Evolutionary conservation across 306 rosid genomes (phyloP).

Genomic region (Fragaria ananassa): DNA sequence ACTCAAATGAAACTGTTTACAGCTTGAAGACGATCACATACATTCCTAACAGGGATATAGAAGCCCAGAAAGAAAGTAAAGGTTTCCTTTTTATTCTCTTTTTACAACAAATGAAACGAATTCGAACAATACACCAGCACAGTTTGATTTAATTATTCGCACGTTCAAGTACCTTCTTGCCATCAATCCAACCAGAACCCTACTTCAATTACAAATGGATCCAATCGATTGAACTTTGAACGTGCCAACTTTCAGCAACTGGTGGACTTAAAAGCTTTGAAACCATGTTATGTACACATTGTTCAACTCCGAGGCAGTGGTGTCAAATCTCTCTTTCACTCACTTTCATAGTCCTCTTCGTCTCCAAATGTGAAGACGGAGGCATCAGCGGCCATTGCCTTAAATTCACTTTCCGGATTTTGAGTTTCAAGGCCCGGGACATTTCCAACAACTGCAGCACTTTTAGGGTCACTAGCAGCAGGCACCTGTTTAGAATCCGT

Average conservation of each 20-base stretch:
- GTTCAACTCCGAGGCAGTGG: constrained; percentile 8
- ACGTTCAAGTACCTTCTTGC: constrained; percentile 6
- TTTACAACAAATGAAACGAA: constrained; percentile 21
- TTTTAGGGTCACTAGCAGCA: constrained; percentile 43
- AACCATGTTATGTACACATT: constrained; percentile 62
- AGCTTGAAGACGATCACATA: not conserved
- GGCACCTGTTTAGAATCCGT: constrained; percentile 31
- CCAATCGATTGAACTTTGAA: constrained; percentile 7
- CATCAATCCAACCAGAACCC: constrained; percentile 22
- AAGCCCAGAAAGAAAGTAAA: constrained; percentile 6
- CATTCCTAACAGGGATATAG: not conserved
- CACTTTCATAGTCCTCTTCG: constrained; percentile 93
- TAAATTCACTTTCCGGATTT: constrained; percentile 78
- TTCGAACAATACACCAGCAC: constrained; percentile 10
- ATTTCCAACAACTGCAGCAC: constrained; percentile 34
- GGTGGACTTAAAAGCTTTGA: constrained; percentile 25
- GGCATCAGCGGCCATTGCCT: constrained; percentile 99
- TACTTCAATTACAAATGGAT: constrained; percentile 30
- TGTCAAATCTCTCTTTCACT: constrained; percentile 34
- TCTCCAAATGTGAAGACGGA: constrained; percentile 95
- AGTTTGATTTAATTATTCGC: constrained; percentile 15
- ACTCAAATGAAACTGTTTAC: not conserved
- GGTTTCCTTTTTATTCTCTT: not conserved
- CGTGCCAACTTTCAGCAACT: constrained; percentile 11
- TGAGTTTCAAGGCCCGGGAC: constrained; percentile 39